These are phyloP conservation scores for Larix sibirica DNA, from an alignment of 83 land plant genomes.

Conservation along the genomic window DNA sequence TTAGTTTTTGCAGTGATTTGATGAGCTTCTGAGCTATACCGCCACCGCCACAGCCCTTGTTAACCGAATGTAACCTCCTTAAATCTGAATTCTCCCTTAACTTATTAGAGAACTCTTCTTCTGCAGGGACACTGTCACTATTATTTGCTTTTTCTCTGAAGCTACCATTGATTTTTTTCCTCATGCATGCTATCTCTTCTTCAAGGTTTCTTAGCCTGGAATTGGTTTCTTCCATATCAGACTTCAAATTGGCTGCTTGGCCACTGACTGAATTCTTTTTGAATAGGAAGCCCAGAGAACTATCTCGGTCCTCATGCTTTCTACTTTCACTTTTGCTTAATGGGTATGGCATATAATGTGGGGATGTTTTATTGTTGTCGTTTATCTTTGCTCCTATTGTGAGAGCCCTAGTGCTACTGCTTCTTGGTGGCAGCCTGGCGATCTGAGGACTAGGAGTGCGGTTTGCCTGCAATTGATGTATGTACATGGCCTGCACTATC, in stretches of 20 bases:
- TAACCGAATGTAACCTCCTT: neutral
- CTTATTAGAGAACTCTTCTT: conserved; percentile 5
- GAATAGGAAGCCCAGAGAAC: neutral
- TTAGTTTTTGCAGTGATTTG: conserved; percentile 1
- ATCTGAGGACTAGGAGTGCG: neutral
- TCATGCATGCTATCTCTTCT: neutral
- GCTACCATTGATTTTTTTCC: neutral
- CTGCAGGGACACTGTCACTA: neutral
- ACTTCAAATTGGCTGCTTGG: neutral
- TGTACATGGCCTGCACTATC: conserved; percentile 12
- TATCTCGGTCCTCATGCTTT: neutral
- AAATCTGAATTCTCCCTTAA: neutral
- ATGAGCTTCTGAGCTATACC: neutral
- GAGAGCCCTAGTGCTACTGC: neutral
- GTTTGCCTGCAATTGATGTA: conserved; percentile 6
- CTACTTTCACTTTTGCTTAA: neutral
- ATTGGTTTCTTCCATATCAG: neutral
- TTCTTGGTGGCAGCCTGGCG: neutral
- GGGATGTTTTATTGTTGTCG: neutral
- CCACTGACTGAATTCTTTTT: too few relatives aligned
- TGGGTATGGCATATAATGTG: too few relatives aligned
- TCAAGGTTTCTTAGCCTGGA: conserved; percentile 5
- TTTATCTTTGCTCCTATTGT: neutral
- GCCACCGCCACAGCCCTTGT: conserved; percentile 13
- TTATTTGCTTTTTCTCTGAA: neutral